Base-by-base conservation (phyloP, 805 yeast genomes). In the Aciculoconidium aculeatum region DNA sequence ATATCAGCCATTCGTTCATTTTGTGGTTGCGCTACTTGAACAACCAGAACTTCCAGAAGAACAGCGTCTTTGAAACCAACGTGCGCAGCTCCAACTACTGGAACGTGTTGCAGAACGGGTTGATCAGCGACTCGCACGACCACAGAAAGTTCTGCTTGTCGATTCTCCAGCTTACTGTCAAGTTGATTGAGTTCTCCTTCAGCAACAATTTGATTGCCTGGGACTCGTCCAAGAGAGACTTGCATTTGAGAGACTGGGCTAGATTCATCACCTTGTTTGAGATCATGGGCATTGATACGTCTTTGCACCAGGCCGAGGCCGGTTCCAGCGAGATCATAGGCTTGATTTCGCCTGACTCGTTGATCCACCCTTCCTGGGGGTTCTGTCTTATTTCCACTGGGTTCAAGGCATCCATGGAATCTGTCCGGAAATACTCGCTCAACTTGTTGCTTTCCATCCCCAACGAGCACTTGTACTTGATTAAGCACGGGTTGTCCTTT, bases 281-380 rank as follows among this genome's bases (percentile, higher is more conserved):
- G 46, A 81, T 87, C 26, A 57, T 84, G 15, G 92, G 86, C 1
- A 68, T 87, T 21, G 96, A 87, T 49, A 76, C 95, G 0, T 82
- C 95, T 0, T 56, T 84, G 43, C 87, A 88, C 43, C 96, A 88
- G 53, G 76, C 88, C 1, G 77, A 78, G 41, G 95, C 85, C 8
- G 90, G 92, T 0, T 54, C 70, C 1, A 56, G 57, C 6, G 94
- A 84, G 42, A 71, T 87, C 24, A 49, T 74, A 2, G 57, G 56
- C 1, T 50, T 83, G 9, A 61, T 84, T 14, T 55, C 66, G 0
- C 66, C 71, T 3, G 37, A 51, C 2, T 72, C 83, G 0, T 41
- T 56, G 14, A 68, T 86, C 29, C 77, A 78, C 19, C 65, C 78
- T 1, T 65, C 78, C 1, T 86, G 94, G 88, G 80, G 83, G 0